Conservation (phyloP, 768 basidiomycete species). For the Lactifluus pinguis region DNA sequence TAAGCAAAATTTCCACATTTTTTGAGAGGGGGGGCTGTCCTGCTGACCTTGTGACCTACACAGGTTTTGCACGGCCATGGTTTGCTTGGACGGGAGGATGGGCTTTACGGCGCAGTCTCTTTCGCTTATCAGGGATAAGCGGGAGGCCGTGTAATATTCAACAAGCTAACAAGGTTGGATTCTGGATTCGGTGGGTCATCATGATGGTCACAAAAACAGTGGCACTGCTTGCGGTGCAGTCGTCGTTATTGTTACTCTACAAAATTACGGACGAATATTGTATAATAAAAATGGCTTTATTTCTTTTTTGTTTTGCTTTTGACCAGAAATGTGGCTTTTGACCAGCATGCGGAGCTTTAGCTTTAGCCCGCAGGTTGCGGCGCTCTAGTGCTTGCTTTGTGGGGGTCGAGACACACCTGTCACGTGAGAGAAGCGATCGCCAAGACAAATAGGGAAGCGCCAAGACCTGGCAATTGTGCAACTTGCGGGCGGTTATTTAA, state of each 20-base stretch:
- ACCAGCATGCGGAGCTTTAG: no score
- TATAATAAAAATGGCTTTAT: not conserved
- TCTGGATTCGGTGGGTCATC: not conserved
- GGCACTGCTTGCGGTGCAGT: not conserved
- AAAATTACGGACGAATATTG: not conserved
- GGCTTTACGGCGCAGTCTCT: slow-evolving; percentile 87
- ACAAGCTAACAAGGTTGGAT: not conserved
- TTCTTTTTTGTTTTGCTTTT: not conserved
- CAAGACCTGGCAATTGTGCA: no score
- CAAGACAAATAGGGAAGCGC: no score
- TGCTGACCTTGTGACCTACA: not conserved
- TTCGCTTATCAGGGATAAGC: slow-evolving; percentile 89
- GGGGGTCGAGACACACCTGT: no score
- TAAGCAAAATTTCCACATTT: not conserved
- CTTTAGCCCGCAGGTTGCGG: no score
- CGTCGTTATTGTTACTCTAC: not conserved
- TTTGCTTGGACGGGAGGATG: slow-evolving; percentile 87
- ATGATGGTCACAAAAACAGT: not conserved
- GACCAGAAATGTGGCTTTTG: not conserved
- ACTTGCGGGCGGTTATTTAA: no score
- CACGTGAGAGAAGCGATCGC: no score
- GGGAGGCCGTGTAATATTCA: not conserved
- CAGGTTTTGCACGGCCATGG: slow-evolving; percentile 75
- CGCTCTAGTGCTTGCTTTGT: no score
- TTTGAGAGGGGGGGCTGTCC: no score